phyloP scores from a whole-genome alignment of 2,329 filamentous ascomycete genomes.

The Colletotrichum incanum region DNA sequence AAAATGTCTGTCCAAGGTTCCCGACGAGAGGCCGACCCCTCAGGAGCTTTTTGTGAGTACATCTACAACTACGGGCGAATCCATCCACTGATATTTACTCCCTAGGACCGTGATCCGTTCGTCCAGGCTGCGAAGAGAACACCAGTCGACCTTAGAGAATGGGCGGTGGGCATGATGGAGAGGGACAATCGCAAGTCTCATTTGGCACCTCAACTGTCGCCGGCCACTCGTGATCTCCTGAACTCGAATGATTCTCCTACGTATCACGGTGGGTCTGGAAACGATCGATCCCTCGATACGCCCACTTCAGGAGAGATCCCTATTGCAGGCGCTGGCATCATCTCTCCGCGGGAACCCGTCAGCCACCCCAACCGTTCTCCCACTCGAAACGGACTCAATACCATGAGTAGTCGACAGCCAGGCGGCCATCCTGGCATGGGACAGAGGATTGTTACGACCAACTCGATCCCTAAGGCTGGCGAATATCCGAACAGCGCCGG shows the following conservation, averaged over 20 bases:
- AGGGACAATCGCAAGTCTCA: slow-evolving; percentile 96
- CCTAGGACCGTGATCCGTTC: slow-evolving; percentile 91
- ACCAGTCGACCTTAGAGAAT: slow-evolving; percentile 92
- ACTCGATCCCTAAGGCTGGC: slow-evolving; percentile 66
- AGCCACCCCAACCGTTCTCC: slow-evolving; percentile 65
- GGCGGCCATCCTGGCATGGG: slow-evolving; percentile 67
- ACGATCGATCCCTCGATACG: slow-evolving; percentile 67
- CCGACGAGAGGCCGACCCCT: slow-evolving; percentile 90
- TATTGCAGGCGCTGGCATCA: slow-evolving; percentile 70
- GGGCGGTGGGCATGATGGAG: slow-evolving; percentile 95
- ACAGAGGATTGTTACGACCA: slow-evolving; percentile 65
- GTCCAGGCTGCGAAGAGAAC: slow-evolving; percentile 97
- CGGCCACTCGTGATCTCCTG: slow-evolving; percentile 83
- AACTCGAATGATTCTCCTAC: slow-evolving; percentile 75
- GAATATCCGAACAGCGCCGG: slow-evolving; percentile 57
- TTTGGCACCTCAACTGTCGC: slow-evolving; percentile 84
- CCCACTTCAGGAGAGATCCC: slow-evolving; percentile 83
- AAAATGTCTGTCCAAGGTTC: slow-evolving; percentile 92
- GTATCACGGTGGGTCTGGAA: slow-evolving; percentile 57
- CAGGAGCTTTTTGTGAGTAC: slow-evolving; percentile 88
- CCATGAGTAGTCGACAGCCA: slow-evolving; percentile 59
- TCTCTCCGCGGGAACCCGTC: slow-evolving; percentile 68
- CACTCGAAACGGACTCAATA: slow-evolving; percentile 64
- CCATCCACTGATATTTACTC: slow-evolving; percentile 47
- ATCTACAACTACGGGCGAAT: background rate